Evolutionary conservation across 345 rosid genomes (phyloP), one percentile per base, ranked within the genome.

Genomic region (Sonneratia caseolaris): DNA sequence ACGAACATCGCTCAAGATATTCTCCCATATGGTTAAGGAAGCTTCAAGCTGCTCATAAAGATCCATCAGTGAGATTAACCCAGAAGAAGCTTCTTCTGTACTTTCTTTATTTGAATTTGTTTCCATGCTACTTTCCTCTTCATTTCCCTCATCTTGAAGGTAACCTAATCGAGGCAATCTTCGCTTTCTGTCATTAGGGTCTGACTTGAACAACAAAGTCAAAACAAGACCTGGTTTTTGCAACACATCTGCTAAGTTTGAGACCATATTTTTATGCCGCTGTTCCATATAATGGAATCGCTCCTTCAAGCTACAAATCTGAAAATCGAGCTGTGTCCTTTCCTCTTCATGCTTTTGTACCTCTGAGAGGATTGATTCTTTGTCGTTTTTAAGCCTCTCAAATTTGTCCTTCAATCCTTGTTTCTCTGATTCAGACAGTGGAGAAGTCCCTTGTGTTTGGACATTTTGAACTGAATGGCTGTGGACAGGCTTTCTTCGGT

Each of bases 401-500:
- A 90, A 77, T 10, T 88, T 91, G 70, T 86, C 96, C 73, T 81
- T 87, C 71, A 90, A 79, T 61, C 79, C 82, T 76, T 82, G 87
- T 78, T 89, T 87, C 73, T 92, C 99, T 7, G 85, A 69, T 48
- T 92, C 97, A 1, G 86, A 79, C 71, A 88, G 75, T 21, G 88
- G 73, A 70, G 78, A 70, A 56, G 84, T 53, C 19, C 70, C 92
- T 72, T 86, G 93, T 65, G 81, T 81, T 43, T 82, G 91, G 65
- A 83, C 79, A 76, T 77, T 90, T 70, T 76, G 87, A 79, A 76
- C 53, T 40, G 99, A 95, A 80, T 95, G 98, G 77, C 98, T 92
- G 74, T 95, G 98, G 72, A 95, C 98, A 0, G 98, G 99, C 84
- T 92, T 95, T 59, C 96, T 81, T 74, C 98, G 81, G 64, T 90